These are phyloP conservation scores for Trichosporon sp. DNA, from an alignment of 1,284 basidiomycete genomes.

Conservation along the genomic window DNA sequence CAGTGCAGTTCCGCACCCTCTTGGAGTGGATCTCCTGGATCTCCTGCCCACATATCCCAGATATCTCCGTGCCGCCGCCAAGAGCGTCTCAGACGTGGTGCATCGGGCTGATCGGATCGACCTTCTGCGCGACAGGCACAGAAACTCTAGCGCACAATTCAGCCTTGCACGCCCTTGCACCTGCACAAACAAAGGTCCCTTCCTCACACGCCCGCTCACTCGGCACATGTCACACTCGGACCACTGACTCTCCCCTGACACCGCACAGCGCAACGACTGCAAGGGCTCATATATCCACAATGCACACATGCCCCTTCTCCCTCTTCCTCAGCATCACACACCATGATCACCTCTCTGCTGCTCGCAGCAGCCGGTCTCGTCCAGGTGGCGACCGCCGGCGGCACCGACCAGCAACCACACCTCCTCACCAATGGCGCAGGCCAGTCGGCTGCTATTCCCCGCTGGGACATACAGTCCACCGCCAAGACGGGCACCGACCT, in stretches of 20 bases:
- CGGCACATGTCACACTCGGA: not conserved
- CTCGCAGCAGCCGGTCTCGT: constrained; percentile 8
- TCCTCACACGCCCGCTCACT: not conserved
- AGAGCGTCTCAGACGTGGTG: not conserved
- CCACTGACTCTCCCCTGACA: no score
- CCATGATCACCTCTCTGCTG: constrained; percentile 9
- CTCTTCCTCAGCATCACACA: not conserved
- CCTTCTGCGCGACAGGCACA: not conserved
- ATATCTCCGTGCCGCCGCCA: not conserved
- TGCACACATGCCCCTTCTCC: not conserved
- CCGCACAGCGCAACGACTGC: no score
- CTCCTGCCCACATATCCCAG: not conserved
- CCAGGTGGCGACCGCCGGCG: not conserved
- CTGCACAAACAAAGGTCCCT: not conserved
- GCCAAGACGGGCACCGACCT: not conserved
- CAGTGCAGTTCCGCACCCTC: not conserved
- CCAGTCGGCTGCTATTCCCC: not conserved
- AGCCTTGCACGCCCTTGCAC: not conserved
- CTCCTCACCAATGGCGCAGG: not conserved
- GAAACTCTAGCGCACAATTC: constrained; percentile 10
- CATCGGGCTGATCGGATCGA: not conserved
- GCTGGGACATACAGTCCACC: constrained; percentile 1
- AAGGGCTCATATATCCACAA: not conserved
- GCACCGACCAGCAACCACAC: not conserved
- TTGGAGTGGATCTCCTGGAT: no score